Conservation (phyloP, 1,139 yeast species). For the Blastobotrys indianensis region DNA sequence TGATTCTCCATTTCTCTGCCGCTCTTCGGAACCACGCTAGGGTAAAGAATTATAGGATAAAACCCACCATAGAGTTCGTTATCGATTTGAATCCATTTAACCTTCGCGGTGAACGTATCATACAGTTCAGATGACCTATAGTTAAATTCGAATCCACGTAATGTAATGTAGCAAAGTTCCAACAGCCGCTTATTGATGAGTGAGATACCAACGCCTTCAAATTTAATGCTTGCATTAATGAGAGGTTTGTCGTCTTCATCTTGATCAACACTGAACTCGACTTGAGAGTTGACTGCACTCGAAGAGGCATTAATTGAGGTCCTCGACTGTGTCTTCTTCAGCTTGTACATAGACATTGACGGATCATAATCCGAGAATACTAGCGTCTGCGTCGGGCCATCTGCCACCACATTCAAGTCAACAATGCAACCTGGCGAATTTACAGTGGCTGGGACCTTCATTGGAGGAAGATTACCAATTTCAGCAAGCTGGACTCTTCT, state of each 20-base stretch:
- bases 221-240: constrained; percentile 51
- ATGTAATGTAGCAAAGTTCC: constrained; percentile 76
- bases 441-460: constrained; percentile 57
- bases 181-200: constrained; percentile 63
- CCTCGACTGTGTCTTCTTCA: constrained; percentile 17
- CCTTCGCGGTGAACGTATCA: constrained; percentile 70
- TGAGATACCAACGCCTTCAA: constrained; percentile 89
- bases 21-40: constrained; percentile 83
- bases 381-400: constrained; percentile 89
- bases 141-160: constrained; percentile 73
- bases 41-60: constrained; percentile 86
- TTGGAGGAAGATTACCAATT: constrained; percentile 85
- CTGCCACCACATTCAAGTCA: constrained; percentile 90
- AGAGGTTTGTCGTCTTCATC: constrained; percentile 50
- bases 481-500: constrained; percentile 82
- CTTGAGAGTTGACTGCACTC: constrained; percentile 17
- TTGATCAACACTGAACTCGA: constrained; percentile 55
- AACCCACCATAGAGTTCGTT: constrained; percentile 86
- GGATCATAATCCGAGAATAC: constrained; percentile 81
- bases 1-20: constrained; percentile 80
- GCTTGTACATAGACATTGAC: constrained; percentile 63
- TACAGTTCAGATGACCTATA: constrained; percentile 81
- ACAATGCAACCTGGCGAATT: constrained; percentile 45
- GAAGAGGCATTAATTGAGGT: constrained; percentile 7
- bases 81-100: constrained; percentile 94